Conservation (phyloP, 2,329 filamentous ascomycete species). For the Aspergillus piperis region DNA sequence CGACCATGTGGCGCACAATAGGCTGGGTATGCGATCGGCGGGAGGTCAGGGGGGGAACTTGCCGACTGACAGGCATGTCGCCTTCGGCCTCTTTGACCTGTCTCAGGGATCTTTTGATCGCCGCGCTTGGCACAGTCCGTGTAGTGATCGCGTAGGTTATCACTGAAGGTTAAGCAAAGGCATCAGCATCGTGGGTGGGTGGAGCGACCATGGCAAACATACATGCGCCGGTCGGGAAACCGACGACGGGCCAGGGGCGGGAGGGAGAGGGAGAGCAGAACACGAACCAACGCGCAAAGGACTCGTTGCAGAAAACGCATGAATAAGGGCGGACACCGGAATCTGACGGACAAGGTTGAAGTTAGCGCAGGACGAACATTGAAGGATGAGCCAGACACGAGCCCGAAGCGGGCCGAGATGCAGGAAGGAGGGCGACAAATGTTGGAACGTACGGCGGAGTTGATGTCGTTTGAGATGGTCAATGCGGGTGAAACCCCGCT, state of each 20-base stretch:
- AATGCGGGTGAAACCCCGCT: slow-evolving; percentile 49
- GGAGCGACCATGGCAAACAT: background rate
- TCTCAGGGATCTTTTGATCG: slow-evolving; percentile 47
- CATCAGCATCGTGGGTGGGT: background rate
- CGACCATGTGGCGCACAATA: background rate
- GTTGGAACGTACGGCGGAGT: slow-evolving; percentile 43
- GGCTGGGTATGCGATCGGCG: background rate
- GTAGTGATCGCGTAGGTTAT: slow-evolving; percentile 51
- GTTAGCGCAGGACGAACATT: slow-evolving; percentile 12
- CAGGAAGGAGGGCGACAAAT: background rate
- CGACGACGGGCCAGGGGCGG: background rate
- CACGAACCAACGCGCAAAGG: slow-evolving; percentile 49
- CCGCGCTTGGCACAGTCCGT: slow-evolving; percentile 44
- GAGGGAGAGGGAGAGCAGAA: background rate
- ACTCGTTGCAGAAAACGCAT: slow-evolving; percentile 48
- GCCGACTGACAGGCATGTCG: slow-evolving; percentile 52
- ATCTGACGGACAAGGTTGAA: slow-evolving; percentile 34
- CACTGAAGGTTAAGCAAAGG: slow-evolving; percentile 30
- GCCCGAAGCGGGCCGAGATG: slow-evolving; percentile 2
- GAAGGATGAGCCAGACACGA: background rate
- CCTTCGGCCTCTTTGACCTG: slow-evolving; percentile 47
- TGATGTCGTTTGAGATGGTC: slow-evolving; percentile 53
- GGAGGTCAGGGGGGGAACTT: slow-evolving; percentile 18
- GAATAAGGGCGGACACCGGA: slow-evolving; percentile 51
- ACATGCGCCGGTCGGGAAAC: background rate